Evolutionary conservation across 2,329 filamentous ascomycete genomes (phyloP).

Genomic region (Penicillium sp.): DNA sequence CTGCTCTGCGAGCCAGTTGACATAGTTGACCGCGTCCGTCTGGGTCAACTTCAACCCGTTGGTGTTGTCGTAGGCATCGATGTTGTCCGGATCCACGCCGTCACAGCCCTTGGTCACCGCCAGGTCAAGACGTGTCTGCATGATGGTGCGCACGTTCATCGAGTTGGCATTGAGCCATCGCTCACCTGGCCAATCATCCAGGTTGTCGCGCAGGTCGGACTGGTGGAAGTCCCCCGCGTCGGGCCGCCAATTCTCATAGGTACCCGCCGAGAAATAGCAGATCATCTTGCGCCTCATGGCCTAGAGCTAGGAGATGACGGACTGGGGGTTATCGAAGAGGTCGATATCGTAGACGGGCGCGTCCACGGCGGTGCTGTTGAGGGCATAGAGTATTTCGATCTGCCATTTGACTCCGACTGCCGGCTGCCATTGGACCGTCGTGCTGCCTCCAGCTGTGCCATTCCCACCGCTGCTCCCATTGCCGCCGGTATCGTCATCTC

Average conservation of each 20-base stretch:
- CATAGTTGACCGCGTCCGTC: constrained; percentile 56
- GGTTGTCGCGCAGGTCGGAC: constrained; percentile 55
- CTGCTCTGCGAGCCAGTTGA: constrained; percentile 58
- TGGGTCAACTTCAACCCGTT: constrained; percentile 61
- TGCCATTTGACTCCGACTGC: constrained; percentile 57
- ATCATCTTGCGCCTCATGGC: constrained; percentile 59
- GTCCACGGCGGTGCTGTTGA: constrained; percentile 48
- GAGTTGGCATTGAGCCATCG: constrained; percentile 63
- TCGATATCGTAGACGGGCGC: constrained; percentile 62
- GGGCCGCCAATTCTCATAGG: constrained; percentile 61
- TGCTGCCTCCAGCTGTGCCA: constrained; percentile 24
- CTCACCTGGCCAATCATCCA: constrained; percentile 66
- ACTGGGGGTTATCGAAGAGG: constrained; percentile 53
- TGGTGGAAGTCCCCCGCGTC: constrained; percentile 57
- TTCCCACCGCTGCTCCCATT: constrained; percentile 29
- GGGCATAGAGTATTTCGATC: constrained; percentile 52
- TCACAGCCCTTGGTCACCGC: constrained; percentile 63
- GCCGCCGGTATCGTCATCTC: constrained; percentile 21
- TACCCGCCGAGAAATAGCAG: constrained; percentile 73
- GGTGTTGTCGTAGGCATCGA: constrained; percentile 64
- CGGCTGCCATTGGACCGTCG: constrained; percentile 52
- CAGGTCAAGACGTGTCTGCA: constrained; percentile 58
- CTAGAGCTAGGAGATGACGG: constrained; percentile 51
- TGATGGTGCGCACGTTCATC: constrained; percentile 60
- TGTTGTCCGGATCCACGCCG: constrained; percentile 68